A percentile compares a stretch with the other conserved stretches of the same genome.
These are phyloP conservation scores for Aspergillaceae sp. DNA, from an alignment of 2,329 filamentous ascomycete genomes.

Conservation along the genomic window DNA sequence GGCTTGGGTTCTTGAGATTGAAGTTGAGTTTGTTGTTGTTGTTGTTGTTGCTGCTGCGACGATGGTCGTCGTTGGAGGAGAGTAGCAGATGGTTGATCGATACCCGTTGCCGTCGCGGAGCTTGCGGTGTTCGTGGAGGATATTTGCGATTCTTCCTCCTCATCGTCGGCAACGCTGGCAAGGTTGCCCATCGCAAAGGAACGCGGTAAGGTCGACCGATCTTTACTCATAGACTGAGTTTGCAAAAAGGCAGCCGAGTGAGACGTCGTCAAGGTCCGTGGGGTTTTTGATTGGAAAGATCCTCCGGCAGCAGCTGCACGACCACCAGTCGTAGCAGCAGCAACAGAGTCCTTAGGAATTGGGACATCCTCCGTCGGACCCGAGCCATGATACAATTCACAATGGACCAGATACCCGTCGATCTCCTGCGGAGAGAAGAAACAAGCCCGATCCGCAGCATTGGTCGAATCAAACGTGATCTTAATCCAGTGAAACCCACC, in stretches of 20 bases:
- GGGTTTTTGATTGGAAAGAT: constrained; percentile 19
- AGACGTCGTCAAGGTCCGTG: constrained; percentile 28
- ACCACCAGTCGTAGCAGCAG: too few species aligned
- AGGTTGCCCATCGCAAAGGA: constrained; percentile 34
- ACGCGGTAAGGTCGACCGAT: constrained; percentile 27
- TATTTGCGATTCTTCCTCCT: constrained; percentile 25
- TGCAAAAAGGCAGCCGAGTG: constrained; percentile 28
- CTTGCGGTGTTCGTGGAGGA: constrained; percentile 34
- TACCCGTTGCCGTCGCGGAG: constrained; percentile 31
- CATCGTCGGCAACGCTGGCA: constrained; percentile 20
- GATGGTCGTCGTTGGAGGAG: constrained; percentile 21
- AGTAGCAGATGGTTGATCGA: constrained; percentile 11
- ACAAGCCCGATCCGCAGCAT: constrained; percentile 61
- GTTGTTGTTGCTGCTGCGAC: constrained; percentile 25
- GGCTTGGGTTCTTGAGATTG: constrained; percentile 22
- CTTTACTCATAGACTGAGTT: constrained; percentile 23
- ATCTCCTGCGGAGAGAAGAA: constrained; percentile 64
- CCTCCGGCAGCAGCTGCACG: constrained; percentile 8
- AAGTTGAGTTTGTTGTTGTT: constrained; percentile 1
- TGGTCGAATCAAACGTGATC: constrained; percentile 66
- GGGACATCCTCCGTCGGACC: constrained; percentile 57
- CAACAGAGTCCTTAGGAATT: constrained; percentile 42
- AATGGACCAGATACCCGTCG: constrained; percentile 61
- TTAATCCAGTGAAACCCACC: constrained; percentile 91
- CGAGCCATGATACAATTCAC: constrained; percentile 59